Conservation (phyloP, 2,329 filamentous ascomycete species). For the Alternaria consortialis region DNA sequence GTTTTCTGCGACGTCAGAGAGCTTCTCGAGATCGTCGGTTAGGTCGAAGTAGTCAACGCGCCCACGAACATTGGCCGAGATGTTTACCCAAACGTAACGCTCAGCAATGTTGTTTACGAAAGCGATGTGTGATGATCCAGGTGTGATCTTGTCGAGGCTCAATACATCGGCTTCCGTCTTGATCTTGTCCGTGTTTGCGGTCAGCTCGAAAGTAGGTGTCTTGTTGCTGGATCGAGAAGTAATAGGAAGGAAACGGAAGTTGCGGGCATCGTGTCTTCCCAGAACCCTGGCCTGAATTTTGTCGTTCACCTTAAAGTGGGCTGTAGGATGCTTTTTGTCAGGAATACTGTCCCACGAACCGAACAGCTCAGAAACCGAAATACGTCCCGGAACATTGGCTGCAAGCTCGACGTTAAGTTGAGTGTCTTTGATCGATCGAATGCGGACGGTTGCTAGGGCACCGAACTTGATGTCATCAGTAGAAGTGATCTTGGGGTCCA, state of each 20-base stretch:
- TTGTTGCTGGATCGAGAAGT: slow-evolving; percentile 83
- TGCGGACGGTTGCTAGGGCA: slow-evolving; percentile 75
- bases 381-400: slow-evolving; percentile 88
- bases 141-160: slow-evolving; percentile 74
- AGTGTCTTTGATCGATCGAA: slow-evolving; percentile 87
- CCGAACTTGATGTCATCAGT: slow-evolving; percentile 80
- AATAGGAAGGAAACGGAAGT: slow-evolving; percentile 90
- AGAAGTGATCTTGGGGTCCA: slow-evolving; percentile 71
- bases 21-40: slow-evolving; percentile 82
- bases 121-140: slow-evolving; percentile 76
- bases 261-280: slow-evolving; percentile 88
- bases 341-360: slow-evolving; percentile 87
- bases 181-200: slow-evolving; percentile 72
- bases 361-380: slow-evolving; percentile 91
- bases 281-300: slow-evolving; percentile 78
- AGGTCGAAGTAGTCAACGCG: slow-evolving; percentile 84
- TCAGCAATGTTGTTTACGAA: slow-evolving; percentile 91
- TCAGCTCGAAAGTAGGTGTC: slow-evolving; percentile 79
- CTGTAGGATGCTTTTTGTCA: slow-evolving; percentile 82
- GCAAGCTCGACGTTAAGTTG: slow-evolving; percentile 91
- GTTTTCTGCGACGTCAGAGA: slow-evolving; percentile 77
- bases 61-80: slow-evolving; percentile 88
- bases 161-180: slow-evolving; percentile 69
- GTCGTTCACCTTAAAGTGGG: slow-evolving; percentile 75
- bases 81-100: slow-evolving; percentile 86